phyloP scores from a whole-genome alignment of 139 green algal species.

The Chlorella sp. region DNA sequence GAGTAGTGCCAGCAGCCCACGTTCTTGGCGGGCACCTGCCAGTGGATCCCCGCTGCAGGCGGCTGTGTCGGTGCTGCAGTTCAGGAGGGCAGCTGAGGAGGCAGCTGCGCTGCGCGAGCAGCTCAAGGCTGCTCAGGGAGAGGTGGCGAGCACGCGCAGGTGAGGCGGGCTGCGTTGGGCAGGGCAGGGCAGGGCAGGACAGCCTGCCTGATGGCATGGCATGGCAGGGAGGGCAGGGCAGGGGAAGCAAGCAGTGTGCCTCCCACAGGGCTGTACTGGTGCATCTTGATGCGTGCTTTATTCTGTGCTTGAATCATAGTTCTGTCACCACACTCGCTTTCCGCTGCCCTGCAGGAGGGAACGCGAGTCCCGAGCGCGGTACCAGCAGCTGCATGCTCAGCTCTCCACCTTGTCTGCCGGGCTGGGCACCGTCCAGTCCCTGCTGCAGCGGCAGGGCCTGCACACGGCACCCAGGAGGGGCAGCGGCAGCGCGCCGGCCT shows the following conservation, averaged over 20 bases:
- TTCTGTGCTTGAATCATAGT: background rate
- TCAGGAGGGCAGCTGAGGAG: conserved; percentile 5
- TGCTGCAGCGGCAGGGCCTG: background rate
- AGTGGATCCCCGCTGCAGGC: background rate
- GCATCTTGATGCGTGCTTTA: background rate
- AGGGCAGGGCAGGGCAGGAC: background rate
- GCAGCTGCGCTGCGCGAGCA: background rate
- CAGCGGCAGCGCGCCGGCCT: background rate
- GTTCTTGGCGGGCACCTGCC: background rate
- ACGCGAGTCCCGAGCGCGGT: background rate
- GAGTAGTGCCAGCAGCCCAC: background rate
- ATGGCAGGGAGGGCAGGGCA: no score
- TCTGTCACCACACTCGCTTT: background rate
- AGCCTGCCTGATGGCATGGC: background rate
- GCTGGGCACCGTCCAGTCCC: conserved; percentile 6
- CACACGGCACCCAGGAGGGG: background rate
- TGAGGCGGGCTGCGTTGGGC: background rate
- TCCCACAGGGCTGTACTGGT: no score
- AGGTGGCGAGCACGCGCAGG: conserved; percentile 6
- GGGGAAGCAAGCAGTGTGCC: no score
- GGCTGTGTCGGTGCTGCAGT: background rate
- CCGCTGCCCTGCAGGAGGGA: background rate
- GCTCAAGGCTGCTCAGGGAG: background rate
- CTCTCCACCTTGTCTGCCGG: background rate
- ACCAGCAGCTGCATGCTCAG: background rate